Evolutionary conservation across 495 filamentous ascomycete genomes (phyloP).

Genomic region (Lophium mytilinum): DNA sequence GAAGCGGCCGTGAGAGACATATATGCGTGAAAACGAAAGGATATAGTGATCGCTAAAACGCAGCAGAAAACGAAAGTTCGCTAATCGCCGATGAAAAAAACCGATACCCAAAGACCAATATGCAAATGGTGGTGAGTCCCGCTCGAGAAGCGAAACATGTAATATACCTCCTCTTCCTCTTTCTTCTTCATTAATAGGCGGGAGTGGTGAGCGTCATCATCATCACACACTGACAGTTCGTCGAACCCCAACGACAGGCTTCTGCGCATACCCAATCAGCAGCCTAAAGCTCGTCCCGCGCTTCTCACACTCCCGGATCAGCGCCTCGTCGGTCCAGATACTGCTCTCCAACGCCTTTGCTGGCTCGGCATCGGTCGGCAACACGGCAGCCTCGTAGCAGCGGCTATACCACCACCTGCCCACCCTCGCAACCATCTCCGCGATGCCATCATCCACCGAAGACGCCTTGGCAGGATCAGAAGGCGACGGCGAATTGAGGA

Average conservation of each 20-base stretch:
- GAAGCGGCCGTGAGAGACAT: no score
- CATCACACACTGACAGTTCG: slow-evolving; percentile 48
- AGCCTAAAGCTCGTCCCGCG: slow-evolving; percentile 80
- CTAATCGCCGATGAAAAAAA: no score
- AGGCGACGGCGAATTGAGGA: slow-evolving; percentile 17
- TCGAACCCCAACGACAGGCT: slow-evolving; percentile 52
- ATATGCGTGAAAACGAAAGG: no score
- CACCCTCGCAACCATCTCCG: slow-evolving; percentile 83
- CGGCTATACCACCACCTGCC: slow-evolving; percentile 94
- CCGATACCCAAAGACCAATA: no score
- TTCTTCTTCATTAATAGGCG: no score
- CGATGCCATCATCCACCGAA: slow-evolving; percentile 62
- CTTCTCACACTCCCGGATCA: slow-evolving; percentile 80
- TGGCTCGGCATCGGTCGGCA: slow-evolving; percentile 40
- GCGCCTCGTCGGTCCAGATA: slow-evolving; percentile 70
- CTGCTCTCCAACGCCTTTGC: slow-evolving; percentile 36
- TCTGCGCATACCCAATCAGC: slow-evolving; percentile 84
- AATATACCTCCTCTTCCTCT: no score
- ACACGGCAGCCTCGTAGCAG: slow-evolving; percentile 71
- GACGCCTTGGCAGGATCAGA: not conserved
- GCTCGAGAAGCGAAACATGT: no score
- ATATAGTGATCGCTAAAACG: no score
- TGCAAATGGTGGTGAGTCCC: no score
- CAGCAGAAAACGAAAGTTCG: no score
- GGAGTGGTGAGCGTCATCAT: no score